Evolutionary conservation across 371 early-diverging fungal genomes (phyloP), one percentile per base, ranked within the genome.

Genomic region (Mortierella polycephala): DNA sequence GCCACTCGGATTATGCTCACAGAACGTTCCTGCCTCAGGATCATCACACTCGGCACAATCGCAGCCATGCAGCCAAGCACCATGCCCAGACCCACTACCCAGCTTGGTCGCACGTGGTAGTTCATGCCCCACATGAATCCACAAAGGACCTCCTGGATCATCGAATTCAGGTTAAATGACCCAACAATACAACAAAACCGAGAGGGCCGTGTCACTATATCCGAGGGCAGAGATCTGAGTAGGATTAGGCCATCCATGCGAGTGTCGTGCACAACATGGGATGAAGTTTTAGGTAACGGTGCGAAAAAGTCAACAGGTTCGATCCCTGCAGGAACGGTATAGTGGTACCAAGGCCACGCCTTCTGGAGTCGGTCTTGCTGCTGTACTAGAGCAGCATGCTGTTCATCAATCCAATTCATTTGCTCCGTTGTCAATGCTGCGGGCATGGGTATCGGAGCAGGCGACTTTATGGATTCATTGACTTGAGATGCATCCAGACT

Each of bases 71-170:
- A 72, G 7, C 79, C 79, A 18, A 72, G 55, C 10, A 69, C 79
- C 66, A 72, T 69, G 1, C 79, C 79, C 16, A 59, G 61, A 6
- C 73, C 73, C 0, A 69, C 62, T 4, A 72, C 73, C 72, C 73
- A 72, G 3, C 69, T 66, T 0, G 79, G 79, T 1, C 79, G 72
- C 1, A 72, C 69, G 62, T 64, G 69, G 30, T 79, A 79, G 47
- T 63, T 68, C 73, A 72, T 69, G 7, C 79, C 79, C 79, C 79
- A 79, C 79, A 79, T 79, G 57, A 79, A 69, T 39, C 79, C 79
- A 16, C 79, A 72, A 21, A 79, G 57, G 7, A 79, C 45, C 40
- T 79, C 79, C 57, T 79, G 79, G 30, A 79, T 62, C 39, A 72
- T 59, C 50, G 79, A 79, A 64, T 72, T 79, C 1, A 79, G 14